phyloP scores from a whole-genome alignment of 441 rosid species.

The Populus tomentosa region DNA sequence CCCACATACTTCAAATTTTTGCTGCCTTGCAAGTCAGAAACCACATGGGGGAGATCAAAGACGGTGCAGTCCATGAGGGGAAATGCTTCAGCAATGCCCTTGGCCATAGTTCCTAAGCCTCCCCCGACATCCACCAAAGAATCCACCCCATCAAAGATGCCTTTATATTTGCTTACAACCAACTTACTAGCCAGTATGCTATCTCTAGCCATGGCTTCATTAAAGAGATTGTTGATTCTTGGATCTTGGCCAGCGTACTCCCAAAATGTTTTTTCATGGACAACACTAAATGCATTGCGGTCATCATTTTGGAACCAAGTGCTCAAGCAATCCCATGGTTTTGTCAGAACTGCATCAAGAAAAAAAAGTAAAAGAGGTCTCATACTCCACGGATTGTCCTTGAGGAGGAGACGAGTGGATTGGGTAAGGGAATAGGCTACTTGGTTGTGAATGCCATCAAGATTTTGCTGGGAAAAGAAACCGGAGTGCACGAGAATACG shows the following conservation, averaged over 20 bases:
- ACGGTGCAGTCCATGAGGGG: too few species aligned
- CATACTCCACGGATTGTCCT: constrained; percentile 4
- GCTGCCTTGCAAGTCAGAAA: too few species aligned
- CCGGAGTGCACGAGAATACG: constrained; percentile 5
- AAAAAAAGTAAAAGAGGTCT: background rate
- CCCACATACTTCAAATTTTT: too few species aligned
- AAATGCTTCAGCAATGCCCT: too few species aligned
- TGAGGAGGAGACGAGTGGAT: constrained; percentile 16
- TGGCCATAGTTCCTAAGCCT: too few species aligned
- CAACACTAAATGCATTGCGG: constrained; percentile 10
- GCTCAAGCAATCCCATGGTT: too few species aligned
- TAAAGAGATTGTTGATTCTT: background rate
- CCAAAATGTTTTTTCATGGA: too few species aligned
- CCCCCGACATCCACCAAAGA: constrained; percentile 31
- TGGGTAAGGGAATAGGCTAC: constrained; percentile 20
- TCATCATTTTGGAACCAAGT: too few species aligned
- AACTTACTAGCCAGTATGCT: background rate
- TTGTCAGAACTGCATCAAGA: too few species aligned
- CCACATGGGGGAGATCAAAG: too few species aligned
- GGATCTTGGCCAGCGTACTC: background rate
- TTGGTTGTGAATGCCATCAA: background rate
- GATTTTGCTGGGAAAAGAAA: constrained; percentile 16
- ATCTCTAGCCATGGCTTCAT: constrained; percentile 26
- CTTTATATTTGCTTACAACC: too few species aligned
- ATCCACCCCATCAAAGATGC: background rate